These are phyloP conservation scores for Dinochytrium kinnereticum DNA, from an alignment of 371 early-diverging fungal genomes.

Conservation along the genomic window DNA sequence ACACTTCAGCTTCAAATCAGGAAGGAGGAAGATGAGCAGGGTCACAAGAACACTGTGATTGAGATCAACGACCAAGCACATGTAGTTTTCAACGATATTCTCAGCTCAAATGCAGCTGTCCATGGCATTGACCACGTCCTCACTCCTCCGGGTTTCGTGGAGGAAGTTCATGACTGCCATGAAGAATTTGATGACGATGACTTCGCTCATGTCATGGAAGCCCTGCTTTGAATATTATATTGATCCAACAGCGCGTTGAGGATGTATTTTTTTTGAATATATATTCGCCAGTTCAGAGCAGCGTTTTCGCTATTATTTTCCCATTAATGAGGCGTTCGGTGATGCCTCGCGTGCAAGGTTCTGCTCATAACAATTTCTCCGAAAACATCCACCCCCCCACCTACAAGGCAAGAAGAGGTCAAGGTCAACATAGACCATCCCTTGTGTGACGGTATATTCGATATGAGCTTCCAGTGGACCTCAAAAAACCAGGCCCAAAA, in stretches of 20 bases:
- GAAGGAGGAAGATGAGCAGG: constrained; percentile 19
- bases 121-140: not conserved
- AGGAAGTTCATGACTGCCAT: not conserved
- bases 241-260: not conserved
- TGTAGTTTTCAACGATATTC: constrained; percentile 1
- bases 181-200: not conserved
- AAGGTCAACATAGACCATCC: too few species aligned
- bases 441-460: too few species aligned
- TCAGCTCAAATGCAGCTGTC: not conserved
- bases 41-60: constrained; percentile 4
- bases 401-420: too few species aligned
- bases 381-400: too few species aligned
- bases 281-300: too few species aligned
- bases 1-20: not conserved
- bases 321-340: too few species aligned
- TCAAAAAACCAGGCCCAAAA: constrained; percentile 47
- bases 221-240: not conserved
- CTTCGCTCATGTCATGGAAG: not conserved
- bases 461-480: constrained; percentile 44
- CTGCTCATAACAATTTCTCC: too few species aligned
- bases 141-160: not conserved
- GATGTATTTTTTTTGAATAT: too few species aligned
- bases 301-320: too few species aligned
- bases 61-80: constrained; percentile 16
- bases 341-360: too few species aligned